A percentile compares a stretch with the other conserved stretches of the same genome.
Evolutionary conservation across 108 stramenopile species (phyloP).

Genomic region (Nitzschia sp.): DNA sequence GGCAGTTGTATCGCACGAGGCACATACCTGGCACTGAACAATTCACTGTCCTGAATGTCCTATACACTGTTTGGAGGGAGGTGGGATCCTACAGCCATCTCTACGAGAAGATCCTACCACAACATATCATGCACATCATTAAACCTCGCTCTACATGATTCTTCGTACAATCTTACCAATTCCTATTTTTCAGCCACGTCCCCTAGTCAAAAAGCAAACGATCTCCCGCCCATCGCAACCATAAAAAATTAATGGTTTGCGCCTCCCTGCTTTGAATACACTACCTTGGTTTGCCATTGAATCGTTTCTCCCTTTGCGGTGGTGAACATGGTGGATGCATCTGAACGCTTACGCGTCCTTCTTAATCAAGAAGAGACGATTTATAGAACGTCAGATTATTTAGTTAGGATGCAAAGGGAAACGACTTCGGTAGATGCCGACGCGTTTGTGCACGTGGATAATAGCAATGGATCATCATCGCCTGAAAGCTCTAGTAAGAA

Average conservation of each 20-base stretch:
- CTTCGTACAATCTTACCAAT: neutral
- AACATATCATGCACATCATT: neutral
- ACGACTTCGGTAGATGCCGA: neutral
- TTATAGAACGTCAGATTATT: slow-evolving; percentile 38
- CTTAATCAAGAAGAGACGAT: slow-evolving; percentile 27
- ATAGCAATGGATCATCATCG: neutral
- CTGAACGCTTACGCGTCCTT: slow-evolving; percentile 42
- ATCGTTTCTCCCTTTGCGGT: neutral
- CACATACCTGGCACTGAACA: no score
- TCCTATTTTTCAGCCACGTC: no score
- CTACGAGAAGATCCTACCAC: no score
- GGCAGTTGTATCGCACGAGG: no score
- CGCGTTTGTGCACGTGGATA: neutral
- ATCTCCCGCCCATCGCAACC: no score
- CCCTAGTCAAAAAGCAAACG: no score
- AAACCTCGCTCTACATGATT: neutral
- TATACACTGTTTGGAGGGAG: no score
- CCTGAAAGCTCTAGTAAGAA: neutral
- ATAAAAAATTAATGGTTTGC: neutral
- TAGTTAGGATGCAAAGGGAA: slow-evolving; percentile 27
- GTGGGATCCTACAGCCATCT: no score
- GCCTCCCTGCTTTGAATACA: no score
- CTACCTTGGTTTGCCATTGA: slow-evolving; percentile 4
- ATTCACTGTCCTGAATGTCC: no score
- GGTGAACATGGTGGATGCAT: slow-evolving; percentile 31